These are phyloP conservation scores for Caloboletus firmus DNA, from an alignment of 1,284 basidiomycete species.

Conservation along the genomic window DNA sequence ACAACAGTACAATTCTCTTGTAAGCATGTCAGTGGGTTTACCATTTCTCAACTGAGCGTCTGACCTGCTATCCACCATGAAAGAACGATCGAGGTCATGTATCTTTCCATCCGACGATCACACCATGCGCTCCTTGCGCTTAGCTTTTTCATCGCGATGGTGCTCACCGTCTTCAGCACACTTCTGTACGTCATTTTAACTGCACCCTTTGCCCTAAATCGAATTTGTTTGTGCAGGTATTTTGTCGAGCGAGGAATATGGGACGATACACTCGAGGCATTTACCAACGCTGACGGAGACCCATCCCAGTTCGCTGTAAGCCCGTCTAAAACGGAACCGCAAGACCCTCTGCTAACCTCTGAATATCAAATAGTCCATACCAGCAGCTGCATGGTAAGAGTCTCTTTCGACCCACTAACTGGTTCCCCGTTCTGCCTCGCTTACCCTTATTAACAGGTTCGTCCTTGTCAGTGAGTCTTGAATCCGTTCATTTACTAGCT, in stretches of 20 bases:
- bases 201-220: neutral
- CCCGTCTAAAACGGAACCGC: neutral
- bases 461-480: slow-evolving; percentile 49
- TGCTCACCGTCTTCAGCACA: slow-evolving; percentile 83
- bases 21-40: slow-evolving; percentile 36
- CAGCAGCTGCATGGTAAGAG: slow-evolving; percentile 68
- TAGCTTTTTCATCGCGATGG: slow-evolving; percentile 86
- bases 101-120: slow-evolving; percentile 79
- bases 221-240: slow-evolving; percentile 50
- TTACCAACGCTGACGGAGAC: slow-evolving; percentile 82
- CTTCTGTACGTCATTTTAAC: slow-evolving; percentile 55
- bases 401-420: neutral
- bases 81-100: slow-evolving; percentile 92
- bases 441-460: slow-evolving; percentile 30
- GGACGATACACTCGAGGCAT: slow-evolving; percentile 76
- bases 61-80: neutral
- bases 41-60: neutral
- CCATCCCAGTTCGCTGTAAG: slow-evolving; percentile 70
- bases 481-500: neutral
- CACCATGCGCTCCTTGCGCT: slow-evolving; percentile 85
- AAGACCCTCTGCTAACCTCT: slow-evolving; percentile 2
- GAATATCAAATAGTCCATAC: slow-evolving; percentile 59
- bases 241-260: slow-evolving; percentile 86
- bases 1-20: slow-evolving; percentile 79
- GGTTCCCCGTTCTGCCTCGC: neutral